These are phyloP conservation scores for Apiospora pterosperma DNA, from an alignment of 2,329 filamentous ascomycete species.

Conservation along the genomic window DNA sequence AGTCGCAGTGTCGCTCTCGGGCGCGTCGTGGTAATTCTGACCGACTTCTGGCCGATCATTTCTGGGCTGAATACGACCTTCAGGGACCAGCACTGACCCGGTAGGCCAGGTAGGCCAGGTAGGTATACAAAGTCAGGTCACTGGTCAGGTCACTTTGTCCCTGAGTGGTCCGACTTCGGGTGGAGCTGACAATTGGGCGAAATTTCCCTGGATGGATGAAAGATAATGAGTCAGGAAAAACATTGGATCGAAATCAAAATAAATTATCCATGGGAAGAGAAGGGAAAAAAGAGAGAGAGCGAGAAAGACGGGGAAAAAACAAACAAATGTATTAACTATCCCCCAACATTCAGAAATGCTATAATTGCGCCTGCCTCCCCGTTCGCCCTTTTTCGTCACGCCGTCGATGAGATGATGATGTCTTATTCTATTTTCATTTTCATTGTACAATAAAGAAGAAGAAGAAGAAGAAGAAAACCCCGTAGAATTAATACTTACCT, in stretches of 20 bases:
- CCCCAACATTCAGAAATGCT: not conserved
- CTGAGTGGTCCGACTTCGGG: not conserved
- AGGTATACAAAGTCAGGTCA: not conserved
- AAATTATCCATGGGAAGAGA: too few species aligned
- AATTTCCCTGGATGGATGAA: not conserved
- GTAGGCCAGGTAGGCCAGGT: too few species aligned
- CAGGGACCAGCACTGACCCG: not conserved
- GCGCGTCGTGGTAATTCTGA: not conserved
- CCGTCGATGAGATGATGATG: not conserved
- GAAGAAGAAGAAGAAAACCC: too few species aligned
- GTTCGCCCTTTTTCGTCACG: not conserved
- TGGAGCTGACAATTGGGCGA: not conserved
- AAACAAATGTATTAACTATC: not conserved
- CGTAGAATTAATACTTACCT: not conserved
- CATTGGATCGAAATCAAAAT: not conserved
- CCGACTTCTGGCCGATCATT: not conserved
- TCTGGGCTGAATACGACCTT: not conserved
- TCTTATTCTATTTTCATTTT: not conserved
- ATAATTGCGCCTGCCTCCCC: not conserved
- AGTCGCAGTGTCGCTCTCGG: not conserved
- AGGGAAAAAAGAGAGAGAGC: too few species aligned
- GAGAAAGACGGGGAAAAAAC: too few species aligned
- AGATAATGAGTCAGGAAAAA: not conserved
- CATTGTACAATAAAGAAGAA: not conserved
- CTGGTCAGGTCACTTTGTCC: too few species aligned